These are phyloP conservation scores for Saccharomyces eubayanus DNA, from an alignment of 805 yeast species.

Conservation along the genomic window DNA sequence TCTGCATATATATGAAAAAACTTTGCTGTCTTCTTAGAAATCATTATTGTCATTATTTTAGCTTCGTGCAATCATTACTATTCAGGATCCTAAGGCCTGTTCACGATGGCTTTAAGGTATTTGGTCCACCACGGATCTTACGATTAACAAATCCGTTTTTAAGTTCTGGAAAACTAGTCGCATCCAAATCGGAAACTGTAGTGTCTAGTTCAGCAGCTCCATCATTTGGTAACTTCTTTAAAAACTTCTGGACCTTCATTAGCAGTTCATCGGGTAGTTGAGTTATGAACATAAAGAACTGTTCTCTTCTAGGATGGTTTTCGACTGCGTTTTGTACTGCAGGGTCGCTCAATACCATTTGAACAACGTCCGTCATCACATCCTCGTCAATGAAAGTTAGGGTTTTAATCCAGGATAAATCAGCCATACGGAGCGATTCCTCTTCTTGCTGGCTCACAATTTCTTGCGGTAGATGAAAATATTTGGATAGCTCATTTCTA, in stretches of 20 bases:
- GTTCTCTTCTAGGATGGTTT: slow-evolving; percentile 15
- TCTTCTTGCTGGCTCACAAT: slow-evolving; percentile 9
- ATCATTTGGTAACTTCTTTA: not conserved
- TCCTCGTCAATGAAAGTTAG: slow-evolving; percentile 20
- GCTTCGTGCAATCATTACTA: not conserved
- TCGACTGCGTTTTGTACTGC: slow-evolving; percentile 18
- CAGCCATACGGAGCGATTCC: not conserved
- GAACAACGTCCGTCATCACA: slow-evolving; percentile 18
- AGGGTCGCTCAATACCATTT: slow-evolving; percentile 18
- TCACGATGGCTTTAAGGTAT: not conserved
- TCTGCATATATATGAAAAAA: too few species aligned
- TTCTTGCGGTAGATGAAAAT: slow-evolving; percentile 63
- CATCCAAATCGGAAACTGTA: not conserved
- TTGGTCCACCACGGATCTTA: not conserved
- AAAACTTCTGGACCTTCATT: slow-evolving; percentile 6
- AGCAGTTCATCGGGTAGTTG: slow-evolving; percentile 23
- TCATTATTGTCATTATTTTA: not conserved
- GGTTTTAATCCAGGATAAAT: slow-evolving; percentile 23
- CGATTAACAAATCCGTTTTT: not conserved
- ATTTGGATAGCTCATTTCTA: slow-evolving; percentile 55
- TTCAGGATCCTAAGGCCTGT: not conserved
- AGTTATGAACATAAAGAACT: slow-evolving; percentile 16
- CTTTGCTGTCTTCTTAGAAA: not conserved
- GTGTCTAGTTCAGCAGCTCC: not conserved
- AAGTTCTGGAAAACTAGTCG: not conserved